A percentile compares a stretch with the other conserved stretches of the same genome.
Conservation (phyloP, 768 basidiomycete species). For the Baorangia bicolor region DNA sequence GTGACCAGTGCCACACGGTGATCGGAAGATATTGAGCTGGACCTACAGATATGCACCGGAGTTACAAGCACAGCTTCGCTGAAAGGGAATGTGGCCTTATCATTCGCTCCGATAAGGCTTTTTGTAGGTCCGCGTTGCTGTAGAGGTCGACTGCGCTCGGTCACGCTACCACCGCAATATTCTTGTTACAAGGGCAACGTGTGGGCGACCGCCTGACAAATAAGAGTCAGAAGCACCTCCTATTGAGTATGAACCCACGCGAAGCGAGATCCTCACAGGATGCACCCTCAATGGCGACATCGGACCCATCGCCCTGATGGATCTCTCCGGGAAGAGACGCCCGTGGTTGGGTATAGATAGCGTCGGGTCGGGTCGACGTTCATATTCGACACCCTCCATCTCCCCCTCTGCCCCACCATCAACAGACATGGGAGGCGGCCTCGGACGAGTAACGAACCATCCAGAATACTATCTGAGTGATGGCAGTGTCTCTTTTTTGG, state of each 20-base stretch:
- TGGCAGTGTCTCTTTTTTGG: constrained; percentile 15
- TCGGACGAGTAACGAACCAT: constrained; percentile 6
- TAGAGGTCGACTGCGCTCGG: constrained; percentile 8
- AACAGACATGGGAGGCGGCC: constrained; percentile 13
- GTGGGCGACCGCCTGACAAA: constrained; percentile 4
- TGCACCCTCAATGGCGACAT: background rate
- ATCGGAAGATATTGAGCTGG: background rate
- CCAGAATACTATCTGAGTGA: constrained; percentile 12
- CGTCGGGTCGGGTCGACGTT: background rate
- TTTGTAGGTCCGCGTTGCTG: constrained; percentile 25
- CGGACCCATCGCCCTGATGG: constrained; percentile 8
- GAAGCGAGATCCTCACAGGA: constrained; percentile 14
- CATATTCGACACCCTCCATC: background rate
- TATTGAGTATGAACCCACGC: background rate
- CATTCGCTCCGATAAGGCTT: constrained; percentile 3
- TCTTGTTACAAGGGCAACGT: background rate
- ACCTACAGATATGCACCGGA: background rate
- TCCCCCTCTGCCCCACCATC: background rate
- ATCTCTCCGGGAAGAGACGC: constrained; percentile 21
- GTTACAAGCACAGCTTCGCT: constrained; percentile 1
- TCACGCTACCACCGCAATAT: constrained; percentile 1
- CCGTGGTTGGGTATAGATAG: constrained; percentile 19
- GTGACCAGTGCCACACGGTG: background rate
- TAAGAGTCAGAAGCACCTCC: background rate
- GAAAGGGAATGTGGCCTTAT: constrained; percentile 1